Evolutionary conservation across 179 eudicot genomes (phyloP).

Genomic region (Sideroxylon spinosum): DNA sequence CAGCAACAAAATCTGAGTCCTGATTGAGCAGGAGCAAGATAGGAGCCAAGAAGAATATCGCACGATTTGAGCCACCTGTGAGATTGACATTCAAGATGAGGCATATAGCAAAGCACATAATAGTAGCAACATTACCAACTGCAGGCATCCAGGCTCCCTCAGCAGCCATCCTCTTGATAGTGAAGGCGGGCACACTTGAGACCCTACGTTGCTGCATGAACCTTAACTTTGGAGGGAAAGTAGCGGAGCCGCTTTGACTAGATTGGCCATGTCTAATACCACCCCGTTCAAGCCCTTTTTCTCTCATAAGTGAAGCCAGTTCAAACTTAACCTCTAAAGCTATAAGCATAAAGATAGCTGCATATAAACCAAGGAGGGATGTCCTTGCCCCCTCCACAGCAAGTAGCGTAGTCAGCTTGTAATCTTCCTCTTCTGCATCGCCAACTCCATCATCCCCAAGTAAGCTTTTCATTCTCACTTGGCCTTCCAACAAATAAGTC

Average conservation of each 20-base stretch:
- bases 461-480: slow-evolving; percentile 64
- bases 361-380: slow-evolving; percentile 90
- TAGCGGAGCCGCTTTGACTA: slow-evolving; percentile 51
- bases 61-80: slow-evolving; percentile 93
- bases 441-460: slow-evolving; percentile 43
- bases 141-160: slow-evolving; percentile 99
- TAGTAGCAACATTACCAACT: slow-evolving; percentile 93
- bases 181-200: slow-evolving; percentile 63
- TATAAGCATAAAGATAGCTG: slow-evolving; percentile 94
- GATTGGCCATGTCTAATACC: slow-evolving; percentile 57
- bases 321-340: slow-evolving; percentile 91
- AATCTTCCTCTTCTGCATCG: slow-evolving; percentile 64
- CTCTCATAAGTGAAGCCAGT: slow-evolving; percentile 74
- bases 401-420: slow-evolving; percentile 54
- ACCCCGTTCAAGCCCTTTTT: slow-evolving; percentile 64
- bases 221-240: slow-evolving; percentile 70
- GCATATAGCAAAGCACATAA: slow-evolving; percentile 91
- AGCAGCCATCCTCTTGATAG: slow-evolving; percentile 78
- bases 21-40: slow-evolving; percentile 86
- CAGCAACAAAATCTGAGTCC: slow-evolving; percentile 95
- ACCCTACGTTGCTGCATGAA: slow-evolving; percentile 88
- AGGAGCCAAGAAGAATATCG: slow-evolving; percentile 95
- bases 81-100: slow-evolving; percentile 76
- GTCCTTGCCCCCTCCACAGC: slow-evolving; percentile 97
- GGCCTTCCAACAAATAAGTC: slow-evolving; percentile 88